These are phyloP conservation scores for Hordeum pubiflorum DNA, from an alignment of 202 grass and related monocot genomes.

Conservation along the genomic window DNA sequence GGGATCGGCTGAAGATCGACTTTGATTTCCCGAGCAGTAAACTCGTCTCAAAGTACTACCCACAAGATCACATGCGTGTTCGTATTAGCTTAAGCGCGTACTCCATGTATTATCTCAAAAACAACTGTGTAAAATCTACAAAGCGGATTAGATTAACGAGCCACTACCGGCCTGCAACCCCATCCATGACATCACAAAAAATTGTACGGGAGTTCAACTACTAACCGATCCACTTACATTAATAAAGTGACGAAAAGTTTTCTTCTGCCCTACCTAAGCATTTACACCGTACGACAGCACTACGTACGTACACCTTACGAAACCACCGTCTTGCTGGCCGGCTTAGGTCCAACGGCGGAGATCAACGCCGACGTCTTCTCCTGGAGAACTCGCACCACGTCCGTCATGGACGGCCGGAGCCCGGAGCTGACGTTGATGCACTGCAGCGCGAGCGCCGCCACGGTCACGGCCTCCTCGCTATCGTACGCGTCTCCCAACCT, in stretches of 20 bases:
- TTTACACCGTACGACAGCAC: conserved; percentile 1
- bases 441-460: conserved; percentile 41
- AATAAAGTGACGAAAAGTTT: neutral
- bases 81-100: conserved; percentile 1
- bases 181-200: conserved; percentile 25
- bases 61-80: conserved; percentile 30
- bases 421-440: conserved; percentile 44
- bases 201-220: conserved; percentile 18
- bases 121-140: neutral
- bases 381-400: conserved; percentile 49
- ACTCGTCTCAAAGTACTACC: conserved; percentile 6
- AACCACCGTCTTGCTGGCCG: conserved; percentile 20
- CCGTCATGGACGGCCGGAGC: conserved; percentile 69
- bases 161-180: neutral
- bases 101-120: conserved; percentile 5
- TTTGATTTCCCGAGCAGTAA: conserved; percentile 15
- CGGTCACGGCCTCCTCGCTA: conserved; percentile 32
- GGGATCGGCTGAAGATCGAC: conserved; percentile 11
- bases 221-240: neutral
- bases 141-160: conserved; percentile 16
- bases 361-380: conserved; percentile 48
- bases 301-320: neutral
- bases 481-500: conserved; percentile 41
- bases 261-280: conserved; percentile 21
- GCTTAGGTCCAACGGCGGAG: conserved; percentile 39